Evolutionary conservation across 2,329 filamentous ascomycete species (phyloP).

Genomic region (Orbilia javanica): DNA sequence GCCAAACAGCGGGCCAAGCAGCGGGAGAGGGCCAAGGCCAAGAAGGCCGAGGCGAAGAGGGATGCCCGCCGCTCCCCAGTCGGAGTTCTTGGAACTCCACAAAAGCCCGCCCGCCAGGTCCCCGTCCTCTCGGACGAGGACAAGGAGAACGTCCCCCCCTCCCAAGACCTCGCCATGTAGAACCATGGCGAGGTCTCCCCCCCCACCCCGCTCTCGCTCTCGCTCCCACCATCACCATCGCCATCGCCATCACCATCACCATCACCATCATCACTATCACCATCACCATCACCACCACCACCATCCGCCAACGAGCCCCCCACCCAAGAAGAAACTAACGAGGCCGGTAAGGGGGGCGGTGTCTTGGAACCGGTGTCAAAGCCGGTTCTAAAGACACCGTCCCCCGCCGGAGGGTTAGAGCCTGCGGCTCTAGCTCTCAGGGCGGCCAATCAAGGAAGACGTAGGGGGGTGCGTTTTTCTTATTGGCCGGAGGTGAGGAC

Average conservation of each 20-base stretch:
- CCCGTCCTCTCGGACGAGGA: background rate
- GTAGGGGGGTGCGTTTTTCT: background rate
- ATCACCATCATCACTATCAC: too few species aligned
- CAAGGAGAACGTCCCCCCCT: slow-evolving; percentile 5
- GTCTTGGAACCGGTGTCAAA: background rate
- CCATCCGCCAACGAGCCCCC: too few species aligned
- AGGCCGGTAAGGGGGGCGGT: too few species aligned
- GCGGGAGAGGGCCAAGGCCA: background rate
- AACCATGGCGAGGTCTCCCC: background rate
- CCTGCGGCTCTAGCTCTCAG: background rate
- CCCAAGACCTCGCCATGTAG: background rate
- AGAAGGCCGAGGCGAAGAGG: background rate
- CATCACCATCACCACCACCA: too few species aligned
- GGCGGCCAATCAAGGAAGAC: background rate
- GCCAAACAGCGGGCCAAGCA: background rate
- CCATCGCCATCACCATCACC: too few species aligned
- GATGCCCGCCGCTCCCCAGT: background rate
- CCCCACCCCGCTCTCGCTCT: too few species aligned
- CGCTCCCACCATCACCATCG: too few species aligned
- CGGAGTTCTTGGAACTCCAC: background rate
- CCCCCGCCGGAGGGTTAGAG: background rate
- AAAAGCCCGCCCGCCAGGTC: background rate
- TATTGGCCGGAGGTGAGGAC: background rate
- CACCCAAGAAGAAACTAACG: too few species aligned
- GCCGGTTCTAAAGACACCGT: background rate